phyloP scores from a whole-genome alignment of 192 early-diverging fungal genomes.

The Dissophora globulifera region DNA sequence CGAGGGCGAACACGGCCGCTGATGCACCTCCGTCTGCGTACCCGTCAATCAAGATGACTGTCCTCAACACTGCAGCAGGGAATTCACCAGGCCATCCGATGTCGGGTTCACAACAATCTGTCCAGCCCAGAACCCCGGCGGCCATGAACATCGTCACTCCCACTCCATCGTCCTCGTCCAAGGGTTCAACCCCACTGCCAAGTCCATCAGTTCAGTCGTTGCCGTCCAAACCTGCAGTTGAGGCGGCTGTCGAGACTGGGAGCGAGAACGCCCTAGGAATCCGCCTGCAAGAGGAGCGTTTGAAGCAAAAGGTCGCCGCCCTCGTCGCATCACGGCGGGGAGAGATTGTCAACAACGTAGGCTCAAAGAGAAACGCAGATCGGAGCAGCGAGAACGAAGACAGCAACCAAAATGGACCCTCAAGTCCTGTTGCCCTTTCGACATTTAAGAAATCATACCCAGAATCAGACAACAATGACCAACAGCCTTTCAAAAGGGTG shows the following conservation, averaged over 20 bases:
- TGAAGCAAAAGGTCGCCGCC: not conserved
- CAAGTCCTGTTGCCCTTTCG: slow-evolving; percentile 3
- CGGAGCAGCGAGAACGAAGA: not conserved
- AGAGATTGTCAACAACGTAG: not conserved
- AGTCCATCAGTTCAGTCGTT: not conserved
- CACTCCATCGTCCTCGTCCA: no score
- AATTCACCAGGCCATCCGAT: no score
- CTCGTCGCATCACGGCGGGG: not conserved
- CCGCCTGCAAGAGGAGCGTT: slow-evolving; percentile 7
- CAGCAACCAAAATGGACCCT: not conserved
- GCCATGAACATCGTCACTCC: not conserved
- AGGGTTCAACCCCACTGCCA: not conserved
- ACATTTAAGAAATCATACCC: not conserved
- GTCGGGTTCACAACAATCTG: no score
- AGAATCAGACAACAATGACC: slow-evolving; percentile 6
- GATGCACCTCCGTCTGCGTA: not conserved
- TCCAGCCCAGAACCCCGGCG: not conserved
- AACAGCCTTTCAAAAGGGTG: slow-evolving; percentile 8
- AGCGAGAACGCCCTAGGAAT: not conserved
- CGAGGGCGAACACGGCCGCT: not conserved
- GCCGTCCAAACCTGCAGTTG: not conserved
- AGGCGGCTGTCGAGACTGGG: not conserved
- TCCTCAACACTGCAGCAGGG: not conserved
- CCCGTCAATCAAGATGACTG: not conserved
- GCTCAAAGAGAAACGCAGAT: not conserved